These are phyloP conservation scores for Cystobasidium ongulense DNA, from an alignment of 768 basidiomycete genomes.

Conservation along the genomic window DNA sequence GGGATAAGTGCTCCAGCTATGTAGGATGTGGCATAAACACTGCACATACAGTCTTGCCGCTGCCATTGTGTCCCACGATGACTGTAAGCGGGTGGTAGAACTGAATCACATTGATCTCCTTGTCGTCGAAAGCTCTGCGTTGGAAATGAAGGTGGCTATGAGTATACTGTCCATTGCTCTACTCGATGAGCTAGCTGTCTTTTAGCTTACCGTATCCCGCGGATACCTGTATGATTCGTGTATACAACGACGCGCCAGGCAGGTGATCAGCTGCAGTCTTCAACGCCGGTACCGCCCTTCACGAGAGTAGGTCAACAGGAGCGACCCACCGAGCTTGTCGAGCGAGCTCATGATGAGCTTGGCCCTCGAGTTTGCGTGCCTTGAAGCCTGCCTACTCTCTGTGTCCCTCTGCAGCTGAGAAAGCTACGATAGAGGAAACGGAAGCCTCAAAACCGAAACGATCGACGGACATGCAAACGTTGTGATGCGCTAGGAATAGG, in stretches of 20 bases:
- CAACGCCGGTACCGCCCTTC: background rate
- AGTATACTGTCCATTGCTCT: no score
- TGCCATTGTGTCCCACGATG: slow-evolving; percentile 96
- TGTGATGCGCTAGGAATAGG: no score
- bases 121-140: slow-evolving; percentile 21
- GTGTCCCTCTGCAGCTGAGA: no score
- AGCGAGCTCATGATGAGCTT: slow-evolving; percentile 23
- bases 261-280: background rate
- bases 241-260: background rate
- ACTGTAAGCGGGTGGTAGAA: slow-evolving; percentile 94
- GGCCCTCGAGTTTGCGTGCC: background rate
- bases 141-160: no score
- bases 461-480: no score
- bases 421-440: no score
- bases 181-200: no score
- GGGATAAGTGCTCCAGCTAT: background rate
- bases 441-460: no score
- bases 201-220: slow-evolving; percentile 26
- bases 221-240: slow-evolving; percentile 12
- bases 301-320: background rate
- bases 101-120: slow-evolving; percentile 59
- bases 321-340: slow-evolving; percentile 25
- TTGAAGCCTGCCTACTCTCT: no score
- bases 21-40: background rate
- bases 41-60: slow-evolving; percentile 70